A percentile compares a stretch with the other conserved stretches of the same genome.
Evolutionary conservation across 106 monocot genomes (phyloP).

Genomic region (Acanthochlamys bracteata): DNA sequence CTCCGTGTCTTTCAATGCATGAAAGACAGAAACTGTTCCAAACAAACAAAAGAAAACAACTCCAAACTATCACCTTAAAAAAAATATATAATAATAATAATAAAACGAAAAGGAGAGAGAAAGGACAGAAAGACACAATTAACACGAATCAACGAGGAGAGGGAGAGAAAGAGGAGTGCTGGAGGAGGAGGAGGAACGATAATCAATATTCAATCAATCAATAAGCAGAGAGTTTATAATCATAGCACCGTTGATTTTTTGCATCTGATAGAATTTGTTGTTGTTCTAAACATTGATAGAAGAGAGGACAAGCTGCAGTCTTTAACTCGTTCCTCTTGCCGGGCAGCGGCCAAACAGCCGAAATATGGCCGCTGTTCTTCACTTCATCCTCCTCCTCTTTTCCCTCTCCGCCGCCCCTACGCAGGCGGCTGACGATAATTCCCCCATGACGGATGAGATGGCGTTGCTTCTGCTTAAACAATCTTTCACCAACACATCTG

Average conservation of each 20-base stretch:
- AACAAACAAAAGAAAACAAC: no score
- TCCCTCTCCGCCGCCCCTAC: constrained; percentile 9
- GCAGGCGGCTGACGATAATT: background rate
- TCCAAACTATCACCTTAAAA: no score
- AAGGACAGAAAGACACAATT: background rate
- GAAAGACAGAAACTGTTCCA: no score
- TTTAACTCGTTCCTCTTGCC: no score
- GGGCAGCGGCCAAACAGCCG: no score
- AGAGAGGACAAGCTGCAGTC: no score
- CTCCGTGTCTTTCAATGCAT: background rate
- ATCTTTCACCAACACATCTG: constrained; percentile 32
- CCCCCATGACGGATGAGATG: constrained; percentile 12
- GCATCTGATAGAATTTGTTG: no score
- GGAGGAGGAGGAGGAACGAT: background rate
- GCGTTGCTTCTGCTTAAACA: constrained; percentile 39
- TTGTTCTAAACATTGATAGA: no score
- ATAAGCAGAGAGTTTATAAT: no score
- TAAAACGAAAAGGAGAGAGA: background rate
- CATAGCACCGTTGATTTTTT: no score
- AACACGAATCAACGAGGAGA: background rate
- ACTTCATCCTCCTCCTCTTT: constrained; percentile 15
- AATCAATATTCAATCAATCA: no score
- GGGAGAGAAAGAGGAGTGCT: background rate
- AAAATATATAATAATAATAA: background rate
- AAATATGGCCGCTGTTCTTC: constrained; percentile 9